Evolutionary conservation across 2,329 filamentous ascomycete species (phyloP), one percentile per base, ranked within the genome.

Genomic region (Colletotrichum sp.): DNA sequence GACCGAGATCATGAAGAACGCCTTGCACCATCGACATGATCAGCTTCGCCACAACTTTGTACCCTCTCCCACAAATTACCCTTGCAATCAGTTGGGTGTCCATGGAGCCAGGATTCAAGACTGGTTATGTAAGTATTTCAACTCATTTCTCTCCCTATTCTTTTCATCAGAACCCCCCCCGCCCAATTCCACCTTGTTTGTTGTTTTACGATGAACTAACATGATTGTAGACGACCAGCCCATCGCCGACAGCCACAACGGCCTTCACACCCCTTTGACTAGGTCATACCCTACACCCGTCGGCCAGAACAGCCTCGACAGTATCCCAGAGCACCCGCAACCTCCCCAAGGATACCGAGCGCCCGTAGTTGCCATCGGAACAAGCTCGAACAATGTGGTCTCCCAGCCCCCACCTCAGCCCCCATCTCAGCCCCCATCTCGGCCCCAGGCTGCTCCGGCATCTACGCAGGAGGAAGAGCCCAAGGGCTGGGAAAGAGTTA

Each of bases 51-150:
- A 4, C 24, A 43, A 59, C 12, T 7, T 3, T 12, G 32, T 24
- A 26, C 6, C 52, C 21, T 69, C 24, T 12, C 65, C 69, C 3
- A 24, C 6, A 12, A 7, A 1, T 2, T 76, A 64, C 18, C 75
- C 72, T 85, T 4, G 66, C 79, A 63, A 72, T 79, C 30, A 83
- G 82, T 10, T 82, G 79, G 39, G 18, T 18, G 43, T 21, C 18
- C 70, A 74, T 8, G 78, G 75, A 5, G 75, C 81, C 13, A 79
- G 73, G 18, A 74, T 85, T 4, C 80, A 85, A 39, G 83, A 84
- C 69, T 86, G 85, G 85, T 80, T 86, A 48, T 81, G 85, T 86
- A 79, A 77, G 83, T 48, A 21, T n/a, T 77, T n/a, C 4, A n/a
- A 32, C 12, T 32, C n/a, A 7, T 34, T 34, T 10, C 30, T 14